Evolutionary conservation across 768 basidiomycete genomes (phyloP).

Genomic region (Lactifluus pinguis): DNA sequence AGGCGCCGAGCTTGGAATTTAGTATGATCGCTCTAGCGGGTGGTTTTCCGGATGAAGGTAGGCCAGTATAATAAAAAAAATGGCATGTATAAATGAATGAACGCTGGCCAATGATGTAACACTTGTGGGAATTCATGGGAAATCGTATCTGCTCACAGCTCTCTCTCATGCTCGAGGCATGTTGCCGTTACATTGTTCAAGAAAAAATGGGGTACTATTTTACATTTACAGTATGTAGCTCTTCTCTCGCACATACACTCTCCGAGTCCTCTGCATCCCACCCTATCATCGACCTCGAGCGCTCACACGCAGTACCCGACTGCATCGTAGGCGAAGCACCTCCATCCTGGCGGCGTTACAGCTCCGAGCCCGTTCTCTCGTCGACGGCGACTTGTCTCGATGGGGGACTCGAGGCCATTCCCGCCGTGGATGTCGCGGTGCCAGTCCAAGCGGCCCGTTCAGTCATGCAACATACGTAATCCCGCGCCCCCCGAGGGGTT

Average conservation of each 20-base stretch:
- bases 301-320: slow-evolving; percentile 88
- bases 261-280: slow-evolving; percentile 43
- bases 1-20: slow-evolving; percentile 48
- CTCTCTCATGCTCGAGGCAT: no score
- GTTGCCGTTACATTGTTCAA: no score
- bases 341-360: slow-evolving; percentile 86
- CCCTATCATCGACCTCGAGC: slow-evolving; percentile 81
- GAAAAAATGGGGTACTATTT: no score
- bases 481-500: slow-evolving; percentile 57
- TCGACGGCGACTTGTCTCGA: slow-evolving; percentile 64
- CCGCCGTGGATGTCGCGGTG: slow-evolving; percentile 37
- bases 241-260: slow-evolving; percentile 78
- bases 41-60: not conserved
- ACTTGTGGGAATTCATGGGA: no score
- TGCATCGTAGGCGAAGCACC: slow-evolving; percentile 91
- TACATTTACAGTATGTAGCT: no score
- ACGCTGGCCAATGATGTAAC: no score
- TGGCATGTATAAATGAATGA: not conserved
- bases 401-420: slow-evolving; percentile 78
- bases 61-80: not conserved
- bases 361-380: slow-evolving; percentile 60
- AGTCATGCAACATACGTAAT: slow-evolving; percentile 83
- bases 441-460: slow-evolving; percentile 26
- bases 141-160: no score
- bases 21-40: slow-evolving; percentile 53